Conservation (phyloP, 1,139 yeast species). For the Blastobotrys capitulatus region DNA sequence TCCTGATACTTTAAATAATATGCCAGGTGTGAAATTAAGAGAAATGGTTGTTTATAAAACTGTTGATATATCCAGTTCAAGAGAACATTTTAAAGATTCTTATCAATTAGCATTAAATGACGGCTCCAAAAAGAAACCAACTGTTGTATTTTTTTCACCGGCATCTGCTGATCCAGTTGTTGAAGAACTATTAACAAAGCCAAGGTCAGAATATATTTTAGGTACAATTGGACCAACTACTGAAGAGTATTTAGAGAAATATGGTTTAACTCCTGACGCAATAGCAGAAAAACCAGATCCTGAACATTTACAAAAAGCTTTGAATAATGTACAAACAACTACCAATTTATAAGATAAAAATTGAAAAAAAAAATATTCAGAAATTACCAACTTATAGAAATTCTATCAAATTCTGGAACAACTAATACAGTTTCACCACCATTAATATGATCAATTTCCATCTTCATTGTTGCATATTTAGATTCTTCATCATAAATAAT, state of each 20-base stretch:
- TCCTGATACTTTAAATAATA: constrained; percentile 50
- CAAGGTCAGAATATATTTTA: constrained; percentile 37
- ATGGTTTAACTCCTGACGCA: constrained; percentile 53
- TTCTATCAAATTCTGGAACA: constrained; percentile 63
- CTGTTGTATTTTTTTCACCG: constrained; percentile 79
- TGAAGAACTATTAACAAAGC: constrained; percentile 25
- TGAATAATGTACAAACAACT: background rate
- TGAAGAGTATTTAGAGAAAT: constrained; percentile 49
- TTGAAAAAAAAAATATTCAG: background rate
- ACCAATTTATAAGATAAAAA: background rate
- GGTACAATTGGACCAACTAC: constrained; percentile 97
- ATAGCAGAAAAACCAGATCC: constrained; percentile 77
- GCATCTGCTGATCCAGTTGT: constrained; percentile 73
- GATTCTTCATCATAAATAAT: constrained; percentile 20
- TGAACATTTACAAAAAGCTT: constrained; percentile 43
- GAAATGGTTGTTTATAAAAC: constrained; percentile 75
- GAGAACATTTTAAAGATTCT: constrained; percentile 26
- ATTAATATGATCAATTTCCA: constrained; percentile 62
- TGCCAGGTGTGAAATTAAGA: constrained; percentile 43
- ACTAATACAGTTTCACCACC: constrained; percentile 64
- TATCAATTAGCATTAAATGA: too few species aligned
- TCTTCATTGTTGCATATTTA: constrained; percentile 36
- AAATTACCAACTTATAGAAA: constrained; percentile 51
- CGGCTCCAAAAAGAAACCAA: constrained; percentile 8
- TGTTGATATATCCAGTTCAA: constrained; percentile 43